phyloP scores from a whole-genome alignment of 192 early-diverging fungal genomes.

The Coemansia sp. region DNA sequence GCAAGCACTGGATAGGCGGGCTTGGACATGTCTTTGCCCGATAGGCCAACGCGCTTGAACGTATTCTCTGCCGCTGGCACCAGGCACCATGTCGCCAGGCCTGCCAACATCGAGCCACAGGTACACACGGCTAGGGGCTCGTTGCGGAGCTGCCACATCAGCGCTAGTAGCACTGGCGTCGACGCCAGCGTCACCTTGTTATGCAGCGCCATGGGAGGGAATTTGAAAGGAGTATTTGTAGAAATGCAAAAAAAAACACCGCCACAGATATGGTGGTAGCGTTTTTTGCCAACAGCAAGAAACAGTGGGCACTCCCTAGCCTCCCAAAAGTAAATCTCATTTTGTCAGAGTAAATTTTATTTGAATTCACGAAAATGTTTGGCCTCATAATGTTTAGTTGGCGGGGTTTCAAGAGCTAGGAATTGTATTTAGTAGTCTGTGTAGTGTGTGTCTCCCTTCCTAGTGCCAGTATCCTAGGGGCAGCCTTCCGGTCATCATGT shows the following conservation, averaged over 20 bases:
- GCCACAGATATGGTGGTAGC: too few species aligned
- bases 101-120: constrained; percentile 68
- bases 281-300: too few species aligned
- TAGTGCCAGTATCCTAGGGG: too few species aligned
- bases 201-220: constrained; percentile 9
- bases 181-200: constrained; percentile 28
- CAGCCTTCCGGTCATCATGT: too few species aligned
- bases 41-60: constrained; percentile 77
- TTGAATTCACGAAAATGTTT: too few species aligned
- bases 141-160: constrained; percentile 60
- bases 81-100: constrained; percentile 67
- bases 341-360: too few species aligned
- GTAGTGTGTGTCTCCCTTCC: too few species aligned
- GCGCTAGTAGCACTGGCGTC: constrained; percentile 50
- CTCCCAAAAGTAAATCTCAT: too few species aligned
- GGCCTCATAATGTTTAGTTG: too few species aligned
- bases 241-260: constrained; percentile 8
- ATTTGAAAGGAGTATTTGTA: constrained; percentile 2
- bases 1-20: constrained; percentile 63
- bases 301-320: too few species aligned
- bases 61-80: constrained; percentile 63
- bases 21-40: constrained; percentile 82
- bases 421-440: too few species aligned
- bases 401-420: too few species aligned
- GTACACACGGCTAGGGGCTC: constrained; percentile 73